Base-by-base conservation (phyloP, 805 yeast species). In the Metschnikowia lunata region DNA sequence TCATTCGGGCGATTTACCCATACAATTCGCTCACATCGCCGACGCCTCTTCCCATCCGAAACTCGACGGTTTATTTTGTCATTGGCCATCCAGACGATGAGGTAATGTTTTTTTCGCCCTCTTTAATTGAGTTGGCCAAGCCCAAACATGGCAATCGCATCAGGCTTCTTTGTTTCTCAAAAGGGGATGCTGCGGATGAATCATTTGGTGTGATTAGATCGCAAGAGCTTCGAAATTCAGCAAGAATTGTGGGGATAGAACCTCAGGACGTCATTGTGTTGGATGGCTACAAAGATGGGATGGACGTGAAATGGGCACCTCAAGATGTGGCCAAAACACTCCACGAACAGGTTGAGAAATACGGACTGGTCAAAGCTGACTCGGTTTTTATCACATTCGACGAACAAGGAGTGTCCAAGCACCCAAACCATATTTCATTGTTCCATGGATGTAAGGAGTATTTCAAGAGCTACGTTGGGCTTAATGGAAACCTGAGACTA, bases 21-120 rank as follows among this genome's bases (percentile, higher is more conserved):
- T 64, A 67, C 49, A 58, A 58, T 36, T 64, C 72, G n/a, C 55
- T 69, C 31, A 63, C 69, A 3, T 55, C 61, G 8, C 69, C 69
- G 7, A 55, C 66, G 18, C 61, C 66, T 7, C 49, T 58, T 31
- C 63, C 62, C 11, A 62, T 70, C 15, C 60, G 55, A 12, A 60
- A 69, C 46, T 57, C 63, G 33, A 57, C 65, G 2, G 67, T 79
- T 1, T 75, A 71, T 51, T 67, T 83, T 37, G 66, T 91, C 10
- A 82, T 89, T 34, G 97, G 96, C 0, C 99, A 93, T 63, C 99
- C 99, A 0, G 99, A 93, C 63, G 99, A 93, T 62, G 99, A 93
- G 64, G 90, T 88, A 40, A 93, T 93, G 99, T 93, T 93, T 64
- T 93, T 93, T 57, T 80, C 88, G 1, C 99, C 99, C 0, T 71